Evolutionary conservation across 192 early-diverging fungal genomes (phyloP), one percentile per base, ranked within the genome.

Genomic region (Backusella mclennaniae): DNA sequence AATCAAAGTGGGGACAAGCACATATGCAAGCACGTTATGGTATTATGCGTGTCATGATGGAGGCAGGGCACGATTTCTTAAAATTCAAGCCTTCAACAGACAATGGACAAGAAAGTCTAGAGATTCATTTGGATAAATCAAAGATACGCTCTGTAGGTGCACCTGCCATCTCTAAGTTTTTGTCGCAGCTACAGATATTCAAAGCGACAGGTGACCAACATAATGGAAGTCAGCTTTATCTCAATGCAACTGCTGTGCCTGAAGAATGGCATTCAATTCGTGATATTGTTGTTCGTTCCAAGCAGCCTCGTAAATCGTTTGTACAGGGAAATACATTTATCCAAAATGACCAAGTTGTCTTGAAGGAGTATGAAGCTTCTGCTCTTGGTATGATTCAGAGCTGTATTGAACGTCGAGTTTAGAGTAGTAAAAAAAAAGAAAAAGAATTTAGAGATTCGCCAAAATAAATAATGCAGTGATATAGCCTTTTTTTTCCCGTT

Each of bases 21-120:
- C 89, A 90, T 78, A 89, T 87, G 84, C 87, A 85, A 74, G 89
- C 87, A 31, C 86, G 89, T 8, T 90, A 81, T 78, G 89, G 85
- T 46, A 79, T 90, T 26, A 70, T 90, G 15, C 76, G 79, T 33
- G 77, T 80, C 19, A 85, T 90, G 80, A 44, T 90, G 31, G 35
- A 78, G n/a, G 77, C 85, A 19, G 83, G 84, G 12, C 38, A 84
- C 0, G 73, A 66, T n/a, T 76, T 76, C 35, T 67, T 76, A 3
- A 39, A 26, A 53, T 67, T 90, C 66, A 82, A 77, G 19, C 39
- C 31, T 3, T 80, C 72, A 7, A 42, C 35, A 46, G 75, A 68
- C 15, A 31, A 59, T 39, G 66, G 76, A 14, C 46, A 75, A 21
- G 83, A 84, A 29, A 73, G 36, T n/a, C 66, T 85, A n/a, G 63